Conservation (phyloP, 306 rosid genomes). For the Senna tora region DNA sequence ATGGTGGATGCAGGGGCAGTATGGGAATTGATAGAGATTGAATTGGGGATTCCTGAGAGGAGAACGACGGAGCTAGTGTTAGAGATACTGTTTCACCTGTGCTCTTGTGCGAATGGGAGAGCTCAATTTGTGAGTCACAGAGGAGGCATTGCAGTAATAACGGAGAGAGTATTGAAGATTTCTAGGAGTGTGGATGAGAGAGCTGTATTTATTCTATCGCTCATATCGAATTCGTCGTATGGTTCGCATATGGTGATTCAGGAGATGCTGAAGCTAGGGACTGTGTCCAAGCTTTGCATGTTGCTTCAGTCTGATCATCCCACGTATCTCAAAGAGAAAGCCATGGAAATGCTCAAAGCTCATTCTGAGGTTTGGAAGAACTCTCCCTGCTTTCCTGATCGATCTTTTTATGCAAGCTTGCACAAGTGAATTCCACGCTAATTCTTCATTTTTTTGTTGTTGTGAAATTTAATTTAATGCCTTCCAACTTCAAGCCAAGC, state of each 20-base stretch:
- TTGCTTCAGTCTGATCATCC: slow-evolving; percentile 48
- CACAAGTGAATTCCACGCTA: neutral
- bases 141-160: slow-evolving; percentile 45
- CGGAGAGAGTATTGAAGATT: slow-evolving; percentile 46
- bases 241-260: slow-evolving; percentile 44
- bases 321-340: slow-evolving; percentile 44
- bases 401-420: slow-evolving; percentile 6
- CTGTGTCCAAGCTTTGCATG: slow-evolving; percentile 49
- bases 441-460: too few relatives aligned
- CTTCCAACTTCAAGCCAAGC: too few relatives aligned
- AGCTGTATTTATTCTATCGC: slow-evolving; percentile 47
- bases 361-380: slow-evolving; percentile 54
- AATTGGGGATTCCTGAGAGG: slow-evolving; percentile 34
- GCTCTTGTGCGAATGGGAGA: slow-evolving; percentile 56
- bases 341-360: slow-evolving; percentile 41
- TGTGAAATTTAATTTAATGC: too few relatives aligned
- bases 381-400: slow-evolving; percentile 40
- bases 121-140: slow-evolving; percentile 51
- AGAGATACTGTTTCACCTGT: slow-evolving; percentile 42
- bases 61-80: slow-evolving; percentile 46
- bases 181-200: slow-evolving; percentile 45
- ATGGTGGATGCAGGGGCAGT: slow-evolving; percentile 47
- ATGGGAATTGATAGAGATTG: slow-evolving; percentile 50
- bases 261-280: slow-evolving; percentile 58
- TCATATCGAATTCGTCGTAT: slow-evolving; percentile 38